These are phyloP conservation scores for Cokeromyces recurvatus DNA, from an alignment of 371 early-diverging fungal genomes.

Conservation along the genomic window DNA sequence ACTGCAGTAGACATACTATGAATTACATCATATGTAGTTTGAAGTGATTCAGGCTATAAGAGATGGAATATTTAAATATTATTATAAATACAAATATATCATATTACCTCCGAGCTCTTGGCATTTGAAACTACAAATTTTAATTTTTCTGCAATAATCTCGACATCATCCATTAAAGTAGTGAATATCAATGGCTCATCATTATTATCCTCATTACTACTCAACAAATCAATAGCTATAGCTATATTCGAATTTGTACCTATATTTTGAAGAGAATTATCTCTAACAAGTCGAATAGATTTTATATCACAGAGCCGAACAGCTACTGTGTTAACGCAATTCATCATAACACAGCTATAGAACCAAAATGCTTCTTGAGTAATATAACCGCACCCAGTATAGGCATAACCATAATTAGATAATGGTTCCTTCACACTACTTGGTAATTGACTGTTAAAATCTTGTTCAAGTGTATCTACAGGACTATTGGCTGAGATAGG, in stretches of 20 bases:
- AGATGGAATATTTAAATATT: not conserved
- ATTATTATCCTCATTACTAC: constrained; percentile 1
- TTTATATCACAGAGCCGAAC: constrained; percentile 34
- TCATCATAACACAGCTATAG: constrained; percentile 41
- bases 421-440: constrained; percentile 20
- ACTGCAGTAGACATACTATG: constrained; percentile 34
- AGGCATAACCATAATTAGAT: constrained; percentile 32
- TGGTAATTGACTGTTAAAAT: constrained; percentile 26
- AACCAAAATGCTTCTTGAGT: constrained; percentile 49
- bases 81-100: not conserved
- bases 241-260: constrained; percentile 31
- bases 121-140: constrained; percentile 39
- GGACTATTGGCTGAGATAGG: constrained; percentile 7
- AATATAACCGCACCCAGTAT: constrained; percentile 40
- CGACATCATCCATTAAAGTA: constrained; percentile 38
- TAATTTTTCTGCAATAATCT: constrained; percentile 32
- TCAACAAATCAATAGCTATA: constrained; percentile 28
- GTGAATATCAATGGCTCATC: constrained; percentile 31
- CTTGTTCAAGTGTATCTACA: constrained; percentile 29
- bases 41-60: constrained; percentile 32
- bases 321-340: constrained; percentile 44
- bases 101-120: constrained; percentile 20
- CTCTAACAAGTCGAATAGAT: constrained; percentile 31
- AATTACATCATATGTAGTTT: constrained; percentile 37
- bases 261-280: constrained; percentile 26